Evolutionary conservation across 2,329 filamentous ascomycete genomes (phyloP), one percentile per base, ranked within the genome.

Genomic region (Trichoderma guizhouense): DNA sequence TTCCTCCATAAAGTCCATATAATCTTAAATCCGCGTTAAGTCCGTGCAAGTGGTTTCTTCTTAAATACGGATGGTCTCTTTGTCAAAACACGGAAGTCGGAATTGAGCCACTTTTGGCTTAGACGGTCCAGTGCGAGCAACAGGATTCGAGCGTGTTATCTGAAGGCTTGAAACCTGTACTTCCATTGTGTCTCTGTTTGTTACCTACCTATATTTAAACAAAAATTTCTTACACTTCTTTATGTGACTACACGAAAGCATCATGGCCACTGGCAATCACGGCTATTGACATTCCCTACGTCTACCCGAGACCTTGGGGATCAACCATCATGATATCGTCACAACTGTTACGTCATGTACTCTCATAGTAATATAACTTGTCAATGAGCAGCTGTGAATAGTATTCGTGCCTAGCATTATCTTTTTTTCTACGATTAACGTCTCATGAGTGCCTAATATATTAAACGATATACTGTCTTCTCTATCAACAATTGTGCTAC

Each of bases 341-440:
- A 68, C 51, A 7, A 26, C 24, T 14, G 18, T 69, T 69, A 69
- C 66, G 66, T 69, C 66, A 69, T 69, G 18, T 53, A 53, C n/a
- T 53, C 21, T 14, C 21, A 53, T 24, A 24, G 47, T 53, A 53
- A 36, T 28, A 26, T 26, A 39, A 18, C 6, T 26, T 39, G 5
- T 26, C 18, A 11, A 26, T 14, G 18, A 34, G n/a, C 5, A 28
- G 1, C 7, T 24, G 55, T 32, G 5, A 26, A 36, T 15, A 9
- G 5, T 6, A 15, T 61, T 24, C 2, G 3, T 6, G 24, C 7
- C 9, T 3, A 34, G 7, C 3, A 7, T 4, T 2, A 18, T 24
- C 32, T 5, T n/a, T 58, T n/a, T 43, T 43, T n/a, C 15, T 47
- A 32, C 1, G 3, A 58, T 14, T 1, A 32, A 58, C 3, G 9